Percentiles rank a stretch among this genome's conserved stretches.
phyloP scores from a whole-genome alignment of 257 asterid genomes.

The Rauvolfia tetraphylla region DNA sequence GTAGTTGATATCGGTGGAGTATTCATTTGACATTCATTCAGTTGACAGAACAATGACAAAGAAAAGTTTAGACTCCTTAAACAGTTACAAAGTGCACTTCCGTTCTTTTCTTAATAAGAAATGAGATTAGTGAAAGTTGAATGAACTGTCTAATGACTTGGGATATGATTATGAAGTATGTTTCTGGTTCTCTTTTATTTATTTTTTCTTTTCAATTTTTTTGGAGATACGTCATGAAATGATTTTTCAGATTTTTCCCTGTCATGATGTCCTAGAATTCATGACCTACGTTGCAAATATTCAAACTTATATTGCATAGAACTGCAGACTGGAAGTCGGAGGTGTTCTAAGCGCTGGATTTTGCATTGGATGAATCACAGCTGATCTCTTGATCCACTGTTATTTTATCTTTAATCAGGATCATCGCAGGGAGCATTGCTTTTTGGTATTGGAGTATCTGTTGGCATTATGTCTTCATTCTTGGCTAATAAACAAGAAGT shows the following conservation, averaged over 20 bases:
- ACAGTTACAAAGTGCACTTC: not conserved
- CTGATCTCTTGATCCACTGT: not conserved
- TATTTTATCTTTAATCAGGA: slow-evolving; percentile 52
- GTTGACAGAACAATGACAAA: slow-evolving; percentile 1
- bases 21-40: too few species aligned
- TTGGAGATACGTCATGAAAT: not conserved
- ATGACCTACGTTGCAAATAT: not conserved
- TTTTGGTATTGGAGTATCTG: slow-evolving; percentile 64
- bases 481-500: slow-evolving; percentile 52
- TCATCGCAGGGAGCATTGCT: slow-evolving; percentile 36
- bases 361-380: not conserved
- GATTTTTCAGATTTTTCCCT: not conserved
- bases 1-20: not conserved
- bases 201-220: not conserved
- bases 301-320: not conserved
- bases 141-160: not conserved
- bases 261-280: not conserved
- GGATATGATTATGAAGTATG: not conserved
- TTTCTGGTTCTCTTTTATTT: not conserved
- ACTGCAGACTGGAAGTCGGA: not conserved
- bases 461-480: slow-evolving; percentile 61
- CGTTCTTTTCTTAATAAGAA: not conserved
- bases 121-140: not conserved
- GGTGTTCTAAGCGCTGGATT: not conserved
- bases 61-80: not conserved